Base-by-base conservation (phyloP, 495 filamentous ascomycete species). In the Darksidea phi region DNA sequence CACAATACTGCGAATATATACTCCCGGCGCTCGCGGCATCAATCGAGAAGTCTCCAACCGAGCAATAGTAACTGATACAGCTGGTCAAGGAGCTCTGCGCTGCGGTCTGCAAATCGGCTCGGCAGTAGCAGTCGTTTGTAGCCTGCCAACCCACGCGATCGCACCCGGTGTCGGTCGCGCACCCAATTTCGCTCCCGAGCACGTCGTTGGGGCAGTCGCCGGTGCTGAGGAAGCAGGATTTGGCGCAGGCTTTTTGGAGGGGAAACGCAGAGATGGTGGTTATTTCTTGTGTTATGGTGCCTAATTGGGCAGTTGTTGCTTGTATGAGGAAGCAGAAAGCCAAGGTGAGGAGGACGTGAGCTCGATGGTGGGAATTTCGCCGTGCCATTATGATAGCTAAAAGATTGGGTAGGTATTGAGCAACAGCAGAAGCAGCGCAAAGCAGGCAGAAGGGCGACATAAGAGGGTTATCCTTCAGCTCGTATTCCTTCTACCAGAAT, bases 101-200 rank as follows among this genome's bases (percentile, higher is more conserved):
- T 25, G 47, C 26, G 12, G 1, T 1, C 34, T 59, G 56, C 45
- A 59, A 41, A 24, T 59, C 56, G 20, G 15, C n/a, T 24, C 56
- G 56, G 24, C 56, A 59, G 38, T 59, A 59, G 45, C 56, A 59
- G 43, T 59, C 56, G 56, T 59, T 59, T 17, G 17, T 49, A 12
- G 56, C 56, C 1, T 37, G 56, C 56, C 56, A 59, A 13, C 28
- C 18, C 6, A 26, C 21, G 12, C 8, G 6, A 8, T 13, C 4
- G 32, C 56, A 59, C 2, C 8, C 54, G 10, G 26, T 41, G 20
- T 21, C 38, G 2, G 45, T 6, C n/a, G 47, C 56, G 26, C 56
- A 59, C 18, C 47, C 56, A 0, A 59, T 59, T 41, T 12, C 32
- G 32, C 25, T 49, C 17, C 56, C 56, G 56, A 59, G 45, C 8